These are phyloP conservation scores for Cladosporium oxysporum DNA, from an alignment of 2,329 filamentous ascomycete species.

Conservation along the genomic window DNA sequence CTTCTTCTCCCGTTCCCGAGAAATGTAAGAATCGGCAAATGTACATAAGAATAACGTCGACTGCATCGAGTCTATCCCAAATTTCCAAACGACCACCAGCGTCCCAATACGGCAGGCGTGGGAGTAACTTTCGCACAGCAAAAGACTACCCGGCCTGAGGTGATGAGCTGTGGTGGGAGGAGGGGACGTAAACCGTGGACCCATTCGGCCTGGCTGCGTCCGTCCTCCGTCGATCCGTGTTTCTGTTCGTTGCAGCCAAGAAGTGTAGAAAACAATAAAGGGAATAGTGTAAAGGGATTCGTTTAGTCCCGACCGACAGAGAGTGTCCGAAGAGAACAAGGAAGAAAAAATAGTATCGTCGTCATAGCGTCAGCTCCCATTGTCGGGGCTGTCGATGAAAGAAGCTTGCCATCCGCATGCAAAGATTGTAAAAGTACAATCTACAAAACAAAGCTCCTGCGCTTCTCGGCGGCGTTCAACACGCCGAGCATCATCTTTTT, in stretches of 20 bases:
- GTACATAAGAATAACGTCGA: constrained; percentile 3
- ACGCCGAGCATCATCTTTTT: constrained; percentile 86
- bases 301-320: constrained; percentile 7
- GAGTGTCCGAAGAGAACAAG: constrained; percentile 7
- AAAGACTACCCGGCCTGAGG: background rate
- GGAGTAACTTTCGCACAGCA: background rate
- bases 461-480: constrained; percentile 84
- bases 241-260: constrained; percentile 7
- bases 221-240: background rate
- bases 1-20: background rate
- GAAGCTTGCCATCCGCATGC: background rate
- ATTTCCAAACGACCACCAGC: constrained; percentile 1
- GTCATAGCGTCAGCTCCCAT: constrained; percentile 1
- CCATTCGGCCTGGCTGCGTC: background rate
- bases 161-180: background rate
- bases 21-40: background rate
- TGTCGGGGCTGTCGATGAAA: background rate
- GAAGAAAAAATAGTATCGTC: constrained; percentile 3
- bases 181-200: background rate
- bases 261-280: constrained; percentile 7
- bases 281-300: constrained; percentile 7
- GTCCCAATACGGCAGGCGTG: background rate
- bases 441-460: constrained; percentile 69
- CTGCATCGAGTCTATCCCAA: background rate
- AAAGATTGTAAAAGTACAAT: background rate